Conservation (phyloP, 768 basidiomycete genomes). For the Kwoniella sp. region DNA sequence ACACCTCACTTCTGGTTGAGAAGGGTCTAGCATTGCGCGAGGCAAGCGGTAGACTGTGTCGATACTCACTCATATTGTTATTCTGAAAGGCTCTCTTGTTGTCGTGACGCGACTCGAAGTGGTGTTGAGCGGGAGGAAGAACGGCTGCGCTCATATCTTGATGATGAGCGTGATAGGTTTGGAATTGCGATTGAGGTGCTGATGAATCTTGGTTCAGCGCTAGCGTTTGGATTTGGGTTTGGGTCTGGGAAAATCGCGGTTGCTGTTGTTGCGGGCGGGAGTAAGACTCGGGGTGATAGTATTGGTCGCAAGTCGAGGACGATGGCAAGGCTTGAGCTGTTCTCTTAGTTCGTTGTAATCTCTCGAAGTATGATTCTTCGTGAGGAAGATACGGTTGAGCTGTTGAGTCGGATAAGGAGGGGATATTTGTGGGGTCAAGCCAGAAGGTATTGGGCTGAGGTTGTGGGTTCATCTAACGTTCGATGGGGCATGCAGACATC, state of each 20-base stretch:
- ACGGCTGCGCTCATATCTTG: conserved; percentile 13
- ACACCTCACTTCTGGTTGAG: neutral
- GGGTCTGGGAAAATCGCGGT: neutral
- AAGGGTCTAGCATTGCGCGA: too few species aligned
- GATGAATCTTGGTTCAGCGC: neutral
- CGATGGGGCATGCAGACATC: neutral
- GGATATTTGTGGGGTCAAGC: conserved; percentile 5
- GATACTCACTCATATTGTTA: neutral
- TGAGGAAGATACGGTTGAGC: neutral
- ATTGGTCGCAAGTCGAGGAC: conserved; percentile 10
- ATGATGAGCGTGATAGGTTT: neutral
- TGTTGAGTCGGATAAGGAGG: neutral
- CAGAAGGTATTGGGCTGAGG: neutral
- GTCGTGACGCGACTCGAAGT: conserved; percentile 4
- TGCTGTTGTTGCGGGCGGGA: neutral
- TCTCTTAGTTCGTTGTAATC: conserved; percentile 4
- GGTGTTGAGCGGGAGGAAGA: conserved; percentile 1
- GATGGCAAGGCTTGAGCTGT: neutral
- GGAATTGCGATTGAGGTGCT: neutral
- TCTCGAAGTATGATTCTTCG: conserved; percentile 12
- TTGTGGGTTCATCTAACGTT: neutral
- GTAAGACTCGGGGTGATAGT: conserved; percentile 2
- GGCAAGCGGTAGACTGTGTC: neutral
- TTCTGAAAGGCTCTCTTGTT: neutral
- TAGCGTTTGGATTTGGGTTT: neutral